Conservation (phyloP, 345 rosid genomes). For the Clausena lansium region DNA sequence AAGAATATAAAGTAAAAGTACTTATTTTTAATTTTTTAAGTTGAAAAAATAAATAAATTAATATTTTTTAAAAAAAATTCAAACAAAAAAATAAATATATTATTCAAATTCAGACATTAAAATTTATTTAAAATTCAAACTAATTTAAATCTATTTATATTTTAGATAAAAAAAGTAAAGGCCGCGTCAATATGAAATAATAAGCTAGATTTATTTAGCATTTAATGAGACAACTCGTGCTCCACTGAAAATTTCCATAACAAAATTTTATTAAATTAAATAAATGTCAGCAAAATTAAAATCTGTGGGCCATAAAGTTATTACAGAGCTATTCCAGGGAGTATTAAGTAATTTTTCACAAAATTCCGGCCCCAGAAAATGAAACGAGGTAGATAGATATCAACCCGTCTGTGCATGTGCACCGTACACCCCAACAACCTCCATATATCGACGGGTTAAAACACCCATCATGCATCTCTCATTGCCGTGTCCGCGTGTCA, state of each 20-base stretch:
- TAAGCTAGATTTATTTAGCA: not conserved
- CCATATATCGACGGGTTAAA: constrained; percentile 12
- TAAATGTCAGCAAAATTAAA: not conserved
- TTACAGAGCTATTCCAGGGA: not conserved
- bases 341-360: not conserved
- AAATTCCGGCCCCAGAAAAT: not conserved
- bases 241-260: not conserved
- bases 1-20: too few relatives aligned
- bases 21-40: too few relatives aligned
- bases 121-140: too few relatives aligned
- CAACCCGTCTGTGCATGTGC: not conserved
- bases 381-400: not conserved
- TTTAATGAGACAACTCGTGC: not conserved
- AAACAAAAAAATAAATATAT: too few relatives aligned
- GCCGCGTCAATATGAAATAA: not conserved
- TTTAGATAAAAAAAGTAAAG: too few relatives aligned
- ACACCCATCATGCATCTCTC: constrained; percentile 15
- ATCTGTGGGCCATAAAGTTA: not conserved
- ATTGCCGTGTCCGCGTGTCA: constrained; percentile 14
- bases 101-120: too few relatives aligned
- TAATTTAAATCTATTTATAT: too few relatives aligned
- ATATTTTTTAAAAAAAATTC: too few relatives aligned
- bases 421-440: constrained; percentile 10
- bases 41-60: too few relatives aligned
- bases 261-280: too few relatives aligned